Evolutionary conservation across 352 stramenopile genomes (phyloP).

Genomic region (Pythium brachiatum): DNA sequence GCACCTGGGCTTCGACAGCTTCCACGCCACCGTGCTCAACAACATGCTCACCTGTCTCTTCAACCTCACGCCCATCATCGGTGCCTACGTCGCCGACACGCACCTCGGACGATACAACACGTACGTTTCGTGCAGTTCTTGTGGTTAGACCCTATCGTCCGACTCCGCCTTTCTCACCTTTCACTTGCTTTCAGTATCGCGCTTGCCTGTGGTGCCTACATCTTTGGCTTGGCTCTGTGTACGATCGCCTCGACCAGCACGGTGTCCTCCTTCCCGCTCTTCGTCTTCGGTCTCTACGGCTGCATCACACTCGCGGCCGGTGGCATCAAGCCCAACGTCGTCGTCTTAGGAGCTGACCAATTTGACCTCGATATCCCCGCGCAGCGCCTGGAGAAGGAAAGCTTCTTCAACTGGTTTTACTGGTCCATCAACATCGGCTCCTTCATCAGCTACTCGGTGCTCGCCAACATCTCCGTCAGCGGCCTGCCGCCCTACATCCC

Average conservation of each 20-base stretch:
- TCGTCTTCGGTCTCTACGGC: constrained; percentile 81
- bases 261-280: constrained; percentile 60
- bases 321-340: constrained; percentile 47
- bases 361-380: constrained; percentile 69
- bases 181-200: constrained; percentile 50
- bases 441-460: constrained; percentile 88
- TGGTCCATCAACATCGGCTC: constrained; percentile 91
- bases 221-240: constrained; percentile 61
- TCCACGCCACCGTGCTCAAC: constrained; percentile 83
- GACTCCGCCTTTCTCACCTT: constrained; percentile 12
- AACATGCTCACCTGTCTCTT: constrained; percentile 79
- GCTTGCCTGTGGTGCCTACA: constrained; percentile 68
- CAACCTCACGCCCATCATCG: constrained; percentile 82
- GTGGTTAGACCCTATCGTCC: background rate
- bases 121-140: constrained; percentile 33
- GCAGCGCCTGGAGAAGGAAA: constrained; percentile 78
- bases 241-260: constrained; percentile 58
- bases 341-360: constrained; percentile 60
- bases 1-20: constrained; percentile 68
- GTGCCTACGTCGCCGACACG: constrained; percentile 82
- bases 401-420: constrained; percentile 95
- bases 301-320: constrained; percentile 46
- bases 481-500: constrained; percentile 83
- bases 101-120: constrained; percentile 77
- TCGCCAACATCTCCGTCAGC: constrained; percentile 91